Percentiles rank a stretch among this genome's conserved stretches.
Conservation (phyloP, 2,329 filamentous ascomycete genomes). For the Aspergillus novofumigatus region DNA sequence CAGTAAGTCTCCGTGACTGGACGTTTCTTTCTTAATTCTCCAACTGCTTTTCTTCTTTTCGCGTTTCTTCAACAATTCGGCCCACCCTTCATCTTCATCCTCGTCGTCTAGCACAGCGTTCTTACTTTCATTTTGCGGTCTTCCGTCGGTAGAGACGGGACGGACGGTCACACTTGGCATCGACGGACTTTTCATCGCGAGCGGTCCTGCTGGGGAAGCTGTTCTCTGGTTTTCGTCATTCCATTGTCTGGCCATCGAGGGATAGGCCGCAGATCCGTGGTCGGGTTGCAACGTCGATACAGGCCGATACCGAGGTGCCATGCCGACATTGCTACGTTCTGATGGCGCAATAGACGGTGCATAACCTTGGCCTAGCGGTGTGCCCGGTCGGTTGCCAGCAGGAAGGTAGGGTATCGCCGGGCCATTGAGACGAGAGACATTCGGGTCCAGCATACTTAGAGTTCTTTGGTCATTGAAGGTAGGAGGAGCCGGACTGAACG, state of each 20-base stretch:
- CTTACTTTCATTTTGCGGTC: constrained; percentile 13
- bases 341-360: constrained; percentile 90
- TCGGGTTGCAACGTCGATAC: constrained; percentile 63
- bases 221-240: constrained; percentile 31
- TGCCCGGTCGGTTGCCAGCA: constrained; percentile 21
- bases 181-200: constrained; percentile 24
- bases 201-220: constrained; percentile 18
- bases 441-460: constrained; percentile 80
- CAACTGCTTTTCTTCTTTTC: constrained; percentile 47
- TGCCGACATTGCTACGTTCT: constrained; percentile 88
- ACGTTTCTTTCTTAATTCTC: constrained; percentile 41
- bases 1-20: constrained; percentile 34
- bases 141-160: constrained; percentile 24
- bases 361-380: constrained; percentile 51
- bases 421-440: constrained; percentile 35
- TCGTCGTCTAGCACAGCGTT: constrained; percentile 37
- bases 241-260: constrained; percentile 34
- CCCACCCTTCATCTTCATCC: constrained; percentile 48
- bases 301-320: constrained; percentile 85
- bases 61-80: constrained; percentile 48
- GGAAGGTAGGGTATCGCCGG: constrained; percentile 33
- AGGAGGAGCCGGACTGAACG: constrained; percentile 17
- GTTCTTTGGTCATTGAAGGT: constrained; percentile 51
- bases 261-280: constrained; percentile 28
- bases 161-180: constrained; percentile 26